These are phyloP conservation scores for Arabidopsis thaliana DNA, from an alignment of 345 rosid species.

Conservation along the genomic window DNA sequence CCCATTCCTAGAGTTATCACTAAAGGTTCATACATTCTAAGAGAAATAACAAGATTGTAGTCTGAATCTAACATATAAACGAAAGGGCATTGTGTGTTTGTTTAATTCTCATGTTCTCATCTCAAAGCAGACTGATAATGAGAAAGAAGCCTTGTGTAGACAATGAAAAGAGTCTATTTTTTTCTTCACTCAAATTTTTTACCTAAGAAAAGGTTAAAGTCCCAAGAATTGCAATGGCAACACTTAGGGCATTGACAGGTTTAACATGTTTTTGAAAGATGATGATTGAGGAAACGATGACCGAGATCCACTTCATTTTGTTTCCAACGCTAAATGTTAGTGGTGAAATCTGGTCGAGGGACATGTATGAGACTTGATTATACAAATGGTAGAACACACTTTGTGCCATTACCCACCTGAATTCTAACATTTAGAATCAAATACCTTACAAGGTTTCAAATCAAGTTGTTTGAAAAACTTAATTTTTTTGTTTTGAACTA, in stretches of 20 bases:
- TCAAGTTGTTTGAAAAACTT: neutral
- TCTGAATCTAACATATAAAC: no score
- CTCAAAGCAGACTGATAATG: no score
- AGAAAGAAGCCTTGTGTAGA: neutral
- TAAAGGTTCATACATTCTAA: neutral
- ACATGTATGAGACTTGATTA: conserved; percentile 87
- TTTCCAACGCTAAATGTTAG: conserved; percentile 80
- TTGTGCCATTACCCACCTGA: conserved; percentile 86
- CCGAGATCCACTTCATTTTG: conserved; percentile 87
- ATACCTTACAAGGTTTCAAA: conserved; percentile 12
- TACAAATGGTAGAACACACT: conserved; percentile 84
- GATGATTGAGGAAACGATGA: conserved; percentile 77
- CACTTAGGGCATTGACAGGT: conserved; percentile 79
- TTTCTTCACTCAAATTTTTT: neutral
- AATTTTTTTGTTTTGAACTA: neutral
- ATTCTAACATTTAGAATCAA: conserved; percentile 2
- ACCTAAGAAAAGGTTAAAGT: conserved; percentile 86
- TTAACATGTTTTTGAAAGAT: conserved; percentile 71
- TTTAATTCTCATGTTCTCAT: no score
- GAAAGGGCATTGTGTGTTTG: no score
- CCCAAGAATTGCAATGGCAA: conserved; percentile 78
- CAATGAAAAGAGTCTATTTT: neutral
- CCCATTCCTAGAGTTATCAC: neutral
- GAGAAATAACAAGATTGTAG: neutral
- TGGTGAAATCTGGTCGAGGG: conserved; percentile 77